Base-by-base conservation (phyloP, 2,329 filamentous ascomycete genomes). In the Coleophoma cylindrospora region DNA sequence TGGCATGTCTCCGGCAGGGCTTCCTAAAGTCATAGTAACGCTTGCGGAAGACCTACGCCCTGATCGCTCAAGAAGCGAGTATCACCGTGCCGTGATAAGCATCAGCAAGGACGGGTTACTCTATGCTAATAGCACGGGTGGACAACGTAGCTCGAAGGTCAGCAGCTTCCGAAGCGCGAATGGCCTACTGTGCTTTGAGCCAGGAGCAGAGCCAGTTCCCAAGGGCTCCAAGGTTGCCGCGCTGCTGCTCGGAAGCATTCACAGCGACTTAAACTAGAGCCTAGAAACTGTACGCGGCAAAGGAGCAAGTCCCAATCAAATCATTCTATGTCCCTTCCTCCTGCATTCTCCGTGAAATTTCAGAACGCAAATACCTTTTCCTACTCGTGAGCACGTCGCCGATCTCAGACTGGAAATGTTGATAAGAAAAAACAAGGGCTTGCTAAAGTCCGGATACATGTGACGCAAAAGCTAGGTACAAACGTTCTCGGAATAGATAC, bases 151-250 rank as follows among this genome's bases (percentile, higher is more conserved):
- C 66, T 95, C 89, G 14, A 81, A 84, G 54, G 91, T 99, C 2
- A 90, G 91, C 0, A 97, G 92, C 67, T 75, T 97, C 58, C 88
- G 86, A 54, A 85, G 87, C 17, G 92, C 94, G 3, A 99, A 99
- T 73, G 90, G 87, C 4, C 69, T 99, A 60, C 69, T 97, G 21
- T 88, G 86, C 60, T 71, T 95, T 70, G 87, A 87, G 0, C 74
- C 77, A 34, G 80, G 81, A 2, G 74, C 83, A 34, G 83, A 81
- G 6, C 74, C 74, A n/a, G 64, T 91, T 49, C 75, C 73, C 43
- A 87, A 87, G 64, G 91, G 91, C 0, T 70, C 79, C 47, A 81
- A 75, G 60, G 83, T 91, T 4, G 83, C 92, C 54, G 92, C 91
- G 10, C 69, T 96, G 60, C 66, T 97, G 62, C 91, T 97, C 84